phyloP scores from a whole-genome alignment of 495 filamentous ascomycete species.

The Neurospora sp. region DNA sequence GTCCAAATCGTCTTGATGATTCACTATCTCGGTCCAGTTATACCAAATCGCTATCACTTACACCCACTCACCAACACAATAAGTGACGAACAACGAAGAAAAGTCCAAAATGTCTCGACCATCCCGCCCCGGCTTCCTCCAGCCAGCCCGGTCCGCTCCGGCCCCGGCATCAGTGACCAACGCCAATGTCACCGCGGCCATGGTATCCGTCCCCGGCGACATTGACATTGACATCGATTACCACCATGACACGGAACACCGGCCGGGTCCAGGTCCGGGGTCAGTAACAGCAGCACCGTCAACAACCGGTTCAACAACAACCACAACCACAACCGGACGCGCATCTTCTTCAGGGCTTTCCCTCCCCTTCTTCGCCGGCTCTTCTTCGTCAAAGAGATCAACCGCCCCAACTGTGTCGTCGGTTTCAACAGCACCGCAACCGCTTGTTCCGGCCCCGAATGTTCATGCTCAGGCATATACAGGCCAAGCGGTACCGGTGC shows the following conservation, averaged over 20 bases:
- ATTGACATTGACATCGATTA: neutral
- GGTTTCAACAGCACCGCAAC: neutral
- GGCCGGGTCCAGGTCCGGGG: neutral
- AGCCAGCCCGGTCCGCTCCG: neutral
- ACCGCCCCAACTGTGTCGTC: neutral
- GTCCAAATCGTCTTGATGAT: neutral
- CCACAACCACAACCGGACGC: neutral
- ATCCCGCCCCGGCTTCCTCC: neutral
- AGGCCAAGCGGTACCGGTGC: neutral
- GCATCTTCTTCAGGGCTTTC: neutral
- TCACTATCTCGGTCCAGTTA: neutral
- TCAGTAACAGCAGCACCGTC: neutral
- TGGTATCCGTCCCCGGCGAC: neutral
- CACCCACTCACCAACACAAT: neutral
- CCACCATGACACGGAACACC: neutral
- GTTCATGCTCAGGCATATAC: neutral
- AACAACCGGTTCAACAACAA: neutral
- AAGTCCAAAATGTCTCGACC: neutral
- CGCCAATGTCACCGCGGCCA: conserved; percentile 1
- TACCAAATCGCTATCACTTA: neutral
- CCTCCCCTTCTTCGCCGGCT: neutral
- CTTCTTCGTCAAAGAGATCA: neutral
- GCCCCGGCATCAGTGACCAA: conserved; percentile 5
- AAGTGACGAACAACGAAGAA: neutral
- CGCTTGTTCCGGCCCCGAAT: neutral